Conservation (phyloP, 2,329 filamentous ascomycete genomes). For the Sphaerulina vaccinii region DNA sequence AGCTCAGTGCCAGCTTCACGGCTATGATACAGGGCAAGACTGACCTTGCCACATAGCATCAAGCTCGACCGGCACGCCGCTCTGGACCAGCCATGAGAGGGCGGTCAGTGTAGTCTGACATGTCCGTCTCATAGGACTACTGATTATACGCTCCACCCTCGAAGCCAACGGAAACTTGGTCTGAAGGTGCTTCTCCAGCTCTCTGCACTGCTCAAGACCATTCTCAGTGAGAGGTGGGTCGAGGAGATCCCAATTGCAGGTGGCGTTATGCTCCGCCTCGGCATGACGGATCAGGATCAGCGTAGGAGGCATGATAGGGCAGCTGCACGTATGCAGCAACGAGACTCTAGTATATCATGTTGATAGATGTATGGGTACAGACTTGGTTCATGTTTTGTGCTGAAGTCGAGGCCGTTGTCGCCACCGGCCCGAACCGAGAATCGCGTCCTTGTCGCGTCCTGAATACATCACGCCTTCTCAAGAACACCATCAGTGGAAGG, state of each 20-base stretch:
- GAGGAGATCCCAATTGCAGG: slow-evolving; percentile 42
- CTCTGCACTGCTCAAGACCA: slow-evolving; percentile 43
- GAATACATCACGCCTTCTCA: too few species aligned
- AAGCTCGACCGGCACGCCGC: slow-evolving; percentile 55
- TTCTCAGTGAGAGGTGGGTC: slow-evolving; percentile 46
- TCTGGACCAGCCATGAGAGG: slow-evolving; percentile 58
- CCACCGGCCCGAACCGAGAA: too few species aligned
- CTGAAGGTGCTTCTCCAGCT: slow-evolving; percentile 42
- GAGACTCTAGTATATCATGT: too few species aligned
- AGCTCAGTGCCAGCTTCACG: too few species aligned
- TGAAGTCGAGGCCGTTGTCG: too few species aligned
- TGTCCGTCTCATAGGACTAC: slow-evolving; percentile 65
- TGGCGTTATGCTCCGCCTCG: slow-evolving; percentile 47
- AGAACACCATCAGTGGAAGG: too few species aligned
- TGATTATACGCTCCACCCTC: slow-evolving; percentile 56
- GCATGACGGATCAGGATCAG: slow-evolving; percentile 48
- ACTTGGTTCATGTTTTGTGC: too few species aligned
- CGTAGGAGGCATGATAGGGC: slow-evolving; percentile 43
- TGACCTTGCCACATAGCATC: slow-evolving; percentile 61
- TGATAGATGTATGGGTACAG: too few species aligned
- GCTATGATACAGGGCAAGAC: too few species aligned
- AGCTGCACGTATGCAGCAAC: too few species aligned
- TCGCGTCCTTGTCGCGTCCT: too few species aligned
- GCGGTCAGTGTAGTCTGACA: slow-evolving; percentile 62
- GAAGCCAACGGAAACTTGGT: slow-evolving; percentile 39